Evolutionary conservation across 73 alveolate genomes (phyloP).

Genomic region (Symbiodinium natans): DNA sequence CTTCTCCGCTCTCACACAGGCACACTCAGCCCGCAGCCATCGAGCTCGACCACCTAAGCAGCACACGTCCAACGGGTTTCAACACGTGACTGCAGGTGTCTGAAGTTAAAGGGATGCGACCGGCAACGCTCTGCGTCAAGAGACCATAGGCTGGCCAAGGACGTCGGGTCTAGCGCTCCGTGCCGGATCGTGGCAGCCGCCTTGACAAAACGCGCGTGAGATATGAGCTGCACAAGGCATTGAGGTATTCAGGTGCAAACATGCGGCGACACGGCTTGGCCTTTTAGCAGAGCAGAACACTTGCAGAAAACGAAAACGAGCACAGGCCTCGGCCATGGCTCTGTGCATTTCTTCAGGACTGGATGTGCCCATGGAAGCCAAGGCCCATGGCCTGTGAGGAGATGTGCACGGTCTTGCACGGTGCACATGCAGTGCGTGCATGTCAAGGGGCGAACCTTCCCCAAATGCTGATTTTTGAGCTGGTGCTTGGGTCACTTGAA

Average conservation of each 20-base stretch:
- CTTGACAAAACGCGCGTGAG: too few species aligned
- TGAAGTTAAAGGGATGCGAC: too few species aligned
- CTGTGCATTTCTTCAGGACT: background rate
- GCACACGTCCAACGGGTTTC: background rate
- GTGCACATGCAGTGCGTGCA: too few species aligned
- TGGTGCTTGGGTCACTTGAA: background rate
- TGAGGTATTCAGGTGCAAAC: too few species aligned
- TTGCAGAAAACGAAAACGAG: too few species aligned
- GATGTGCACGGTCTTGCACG: background rate
- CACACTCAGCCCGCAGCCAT: background rate
- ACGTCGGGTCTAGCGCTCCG: background rate
- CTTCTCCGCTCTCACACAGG: background rate
- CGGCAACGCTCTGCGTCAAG: too few species aligned
- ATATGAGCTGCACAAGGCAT: too few species aligned
- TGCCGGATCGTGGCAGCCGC: background rate
- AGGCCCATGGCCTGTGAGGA: background rate
- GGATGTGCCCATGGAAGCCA: background rate
- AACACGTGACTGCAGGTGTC: background rate
- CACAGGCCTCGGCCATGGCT: constrained; percentile 2
- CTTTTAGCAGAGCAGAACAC: too few species aligned
- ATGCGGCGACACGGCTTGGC: too few species aligned
- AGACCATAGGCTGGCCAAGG: background rate
- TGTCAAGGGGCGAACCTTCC: too few species aligned
- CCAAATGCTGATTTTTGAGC: too few species aligned
- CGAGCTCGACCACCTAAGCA: background rate